Base-by-base conservation (phyloP, 192 early-diverging fungal species). In the Diversispora epigaea region DNA sequence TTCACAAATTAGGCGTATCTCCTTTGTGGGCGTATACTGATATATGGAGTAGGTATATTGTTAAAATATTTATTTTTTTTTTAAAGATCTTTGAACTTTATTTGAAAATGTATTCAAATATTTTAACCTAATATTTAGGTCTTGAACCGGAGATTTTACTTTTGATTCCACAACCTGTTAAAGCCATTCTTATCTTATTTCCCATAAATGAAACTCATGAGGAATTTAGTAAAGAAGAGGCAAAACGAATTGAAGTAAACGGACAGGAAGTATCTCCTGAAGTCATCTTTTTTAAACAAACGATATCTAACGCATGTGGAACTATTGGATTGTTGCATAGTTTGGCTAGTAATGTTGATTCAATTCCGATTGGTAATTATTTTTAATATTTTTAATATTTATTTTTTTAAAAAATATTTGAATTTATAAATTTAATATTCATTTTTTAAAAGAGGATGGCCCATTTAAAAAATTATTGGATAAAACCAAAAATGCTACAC, bases 271-370 rank as follows among this genome's bases (percentile, higher is more conserved):
- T 86, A 71, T 83, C 82, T 41, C 80, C 83, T 14, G 79, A 91
- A 15, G 69, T 95, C 11, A 88, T 92, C 56, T 97, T 92, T 76
- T 90, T 92, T 76, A 86, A 86, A 17, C 95, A 96, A 81, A 96
- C 95, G 3, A 97, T 96, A 56, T 71, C 83, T 49, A 98, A 96
- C 69, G 93, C 95, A 4, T 98, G 97, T 77, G 97, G 97, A 14
- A 97, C 95, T 6, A 98, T 98, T 82, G 96, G 91, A 3, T 81
- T 99, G 8, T 77, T 99, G 58, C 97, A 99, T 76, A 87, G 96
- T 0, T 79, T 99, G 10, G 89, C 86, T 50, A 98, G 94, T 82
- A 90, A 86, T 69, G 80, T 79, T 66, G 87, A 92, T 47, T 66
- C 47, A 5, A 46, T 89, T 60, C 49, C 77, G 60, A 76, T 90